Conservation (phyloP, 2,329 filamentous ascomycete species). For the Pochonia chlamydosporia region DNA sequence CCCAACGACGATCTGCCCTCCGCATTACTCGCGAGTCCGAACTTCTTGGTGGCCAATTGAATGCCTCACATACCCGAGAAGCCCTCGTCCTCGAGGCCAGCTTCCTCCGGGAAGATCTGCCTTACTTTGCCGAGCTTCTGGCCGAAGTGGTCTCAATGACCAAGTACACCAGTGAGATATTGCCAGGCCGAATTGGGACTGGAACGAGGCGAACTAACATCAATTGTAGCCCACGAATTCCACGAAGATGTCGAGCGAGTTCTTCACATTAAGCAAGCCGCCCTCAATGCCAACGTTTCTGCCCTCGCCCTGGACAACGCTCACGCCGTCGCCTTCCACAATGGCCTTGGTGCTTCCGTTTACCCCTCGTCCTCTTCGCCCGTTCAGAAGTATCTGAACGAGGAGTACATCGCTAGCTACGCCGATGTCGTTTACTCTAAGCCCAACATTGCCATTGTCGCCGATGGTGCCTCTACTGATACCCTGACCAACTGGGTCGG, state of each 20-base stretch:
- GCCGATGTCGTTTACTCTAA: conserved; percentile 78
- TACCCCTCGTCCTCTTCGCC: conserved; percentile 67
- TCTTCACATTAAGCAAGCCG: conserved; percentile 72
- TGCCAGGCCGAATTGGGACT: conserved; percentile 11
- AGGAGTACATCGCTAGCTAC: conserved; percentile 68
- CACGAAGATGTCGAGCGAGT: conserved; percentile 78
- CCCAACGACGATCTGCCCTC: conserved; percentile 78
- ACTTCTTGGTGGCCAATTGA: conserved; percentile 87
- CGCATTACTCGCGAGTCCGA: conserved; percentile 94
- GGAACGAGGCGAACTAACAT: background rate
- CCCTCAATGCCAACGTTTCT: conserved; percentile 54
- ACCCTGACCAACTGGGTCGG: conserved; percentile 84
- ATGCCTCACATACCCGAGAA: conserved; percentile 85
- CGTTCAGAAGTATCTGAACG: conserved; percentile 73
- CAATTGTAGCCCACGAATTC: conserved; percentile 70
- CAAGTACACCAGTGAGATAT: conserved; percentile 67
- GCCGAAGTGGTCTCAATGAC: conserved; percentile 86
- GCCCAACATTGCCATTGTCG: conserved; percentile 85
- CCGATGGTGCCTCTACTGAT: conserved; percentile 74
- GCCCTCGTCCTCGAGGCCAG: conserved; percentile 87
- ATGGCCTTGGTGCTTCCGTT: conserved; percentile 75
- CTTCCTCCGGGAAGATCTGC: conserved; percentile 92
- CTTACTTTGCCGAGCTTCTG: conserved; percentile 94
- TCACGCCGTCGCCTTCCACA: conserved; percentile 86
- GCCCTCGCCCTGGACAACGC: conserved; percentile 78